Evolutionary conservation across 176 grass and related monocot species (phyloP), one percentile per base, ranked within the genome.

Genomic region (Carex kokanica): DNA sequence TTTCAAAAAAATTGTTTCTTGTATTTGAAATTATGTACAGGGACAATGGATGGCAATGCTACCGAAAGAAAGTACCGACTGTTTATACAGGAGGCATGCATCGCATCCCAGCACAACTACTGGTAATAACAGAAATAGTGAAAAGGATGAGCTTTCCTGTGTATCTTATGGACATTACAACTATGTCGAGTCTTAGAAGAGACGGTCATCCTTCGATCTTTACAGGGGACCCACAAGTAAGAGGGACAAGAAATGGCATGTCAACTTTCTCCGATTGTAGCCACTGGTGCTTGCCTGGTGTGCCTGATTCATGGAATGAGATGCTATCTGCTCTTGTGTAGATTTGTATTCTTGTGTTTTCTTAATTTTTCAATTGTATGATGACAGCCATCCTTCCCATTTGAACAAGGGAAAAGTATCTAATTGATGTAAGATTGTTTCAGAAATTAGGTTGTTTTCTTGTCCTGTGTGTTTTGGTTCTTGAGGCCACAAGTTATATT

Each of bases 261-360:
- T 15, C 36, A 5, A 66, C 17, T 7, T 38, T 69, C 49, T 88
- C 87, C 2, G 82, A 88, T 52, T 88, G 87, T 69, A 85, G 65
- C 57, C 87, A 88, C 14, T 86, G 83, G 84, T 86, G 88, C 78
- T 89, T 89, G 84, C 88, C 88, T 14, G 84, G 88, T 36, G 88
- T 89, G 16, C 88, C 88, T 24, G 88, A 89, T 83, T 64, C 79
- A 8, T 89, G 88, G 88, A 89, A 89, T 78, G 78, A 89, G 71
- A 83, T 89, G 78, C 79, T 89, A 18, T 83, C 81, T 83, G 68
- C 79, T 83, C 68, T 89, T 62, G 45, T 86, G 4, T 86, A 79
- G 77, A 77, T 59, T 0, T 40, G 29, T 17, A 6, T 57, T 17
- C 47, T 43, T 38, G 78, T 25, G 57, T 24, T 58, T 41, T 62